Base-by-base conservation (phyloP, 2,329 filamentous ascomycete species). In the Ophiostoma montium region DNA sequence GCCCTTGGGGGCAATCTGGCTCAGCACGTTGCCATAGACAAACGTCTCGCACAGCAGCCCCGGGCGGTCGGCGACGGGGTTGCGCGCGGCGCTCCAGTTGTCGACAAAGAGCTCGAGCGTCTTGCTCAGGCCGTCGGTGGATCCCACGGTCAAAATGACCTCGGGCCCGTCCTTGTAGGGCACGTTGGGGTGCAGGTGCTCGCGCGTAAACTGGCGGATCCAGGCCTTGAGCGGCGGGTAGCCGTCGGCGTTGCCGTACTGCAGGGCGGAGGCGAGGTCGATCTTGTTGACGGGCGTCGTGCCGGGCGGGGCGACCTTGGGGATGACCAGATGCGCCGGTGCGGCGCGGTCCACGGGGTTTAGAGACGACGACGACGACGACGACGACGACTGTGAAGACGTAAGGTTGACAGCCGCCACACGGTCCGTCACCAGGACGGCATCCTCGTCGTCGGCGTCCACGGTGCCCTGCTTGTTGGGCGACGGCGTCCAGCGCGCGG, bases 71-170 rank as follows among this genome's bases (percentile, higher is more conserved):
- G 74, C 63, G 19, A 83, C 65, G 61, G 78, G 78, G 60, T 88
- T 78, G 38, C 76, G 50, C 11, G 23, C 76, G 48, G 80, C 75
- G 46, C 72, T 75, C 86, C 87, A 94, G 39, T 81, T 70, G 62
- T 94, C 80, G 55, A 76, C 81, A 57, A 95, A 75, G 8, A 85
- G 74, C 59, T 88, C 79, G 32, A 95, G 65, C 5, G 77, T 69
- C 70, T 95, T 95, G 57, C 74, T 68, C 59, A 94, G 83, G 32
- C 87, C 89, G 67, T 95, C 89, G 1, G 89, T 95, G 27, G 82
- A 78, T 50, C 89, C 89, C 61, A 81, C 84, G 9, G 84, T 89
- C 56, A 94, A 67, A 50, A 89, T 74, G 48, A 94, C 76, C 48
- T 90, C 86, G 5, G 84, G 80, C 0, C 86, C 86, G 52, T 69